Evolutionary conservation across 2,329 filamentous ascomycete species (phyloP), one percentile per base, ranked within the genome.

Genomic region (Ophiocordyceps camponoti-saundersi): DNA sequence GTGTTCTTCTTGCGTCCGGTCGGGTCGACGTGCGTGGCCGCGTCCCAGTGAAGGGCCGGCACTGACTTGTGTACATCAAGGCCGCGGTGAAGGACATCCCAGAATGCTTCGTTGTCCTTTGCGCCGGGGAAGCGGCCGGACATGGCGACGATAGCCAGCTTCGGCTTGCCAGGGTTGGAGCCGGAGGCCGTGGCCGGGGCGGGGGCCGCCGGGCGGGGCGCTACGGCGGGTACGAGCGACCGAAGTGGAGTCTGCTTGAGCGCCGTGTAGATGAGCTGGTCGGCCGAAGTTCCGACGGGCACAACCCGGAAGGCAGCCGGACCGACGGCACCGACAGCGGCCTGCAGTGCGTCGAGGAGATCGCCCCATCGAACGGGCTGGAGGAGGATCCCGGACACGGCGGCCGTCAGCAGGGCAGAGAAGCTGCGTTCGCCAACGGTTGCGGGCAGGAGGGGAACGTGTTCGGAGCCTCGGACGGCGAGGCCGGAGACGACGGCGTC

Each of bases 1-100:
- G 79, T 81, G 62, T 82, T 83, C 58, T 77, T 76, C 43, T 63
- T 68, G 55, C 79, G 77, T 13, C 76, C 76, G 4, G 74, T 74
- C 15, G 76, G 69, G 52, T 82, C 77, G 51, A 70, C 76, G 55
- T 81, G 77, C 26, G 70, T 71, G 46, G 79, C 68, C 12, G 76
- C 70, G 50, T 80, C 73, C 60, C 79, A 81, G 20, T 77, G 70
- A 51, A 80, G 75, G 5, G 70, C 55, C 2, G 72, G 78, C 26
- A 79, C 65, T 47, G 69, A 69, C 50, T 69, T 66, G 55, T 80
- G 75, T 20, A 81, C 77, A 54, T 83, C 79, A 0, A 81, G 66
- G 15, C 79, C 79, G 56, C 79, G 71, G 56, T 77, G 70, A 13
- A 83, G 67, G 2, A 82, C 63, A 48, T 80, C 73, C 79, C 79